Evolutionary conservation across 257 asterid genomes (phyloP), one percentile per base, ranked within the genome.

Genomic region (Petunia axillaris): DNA sequence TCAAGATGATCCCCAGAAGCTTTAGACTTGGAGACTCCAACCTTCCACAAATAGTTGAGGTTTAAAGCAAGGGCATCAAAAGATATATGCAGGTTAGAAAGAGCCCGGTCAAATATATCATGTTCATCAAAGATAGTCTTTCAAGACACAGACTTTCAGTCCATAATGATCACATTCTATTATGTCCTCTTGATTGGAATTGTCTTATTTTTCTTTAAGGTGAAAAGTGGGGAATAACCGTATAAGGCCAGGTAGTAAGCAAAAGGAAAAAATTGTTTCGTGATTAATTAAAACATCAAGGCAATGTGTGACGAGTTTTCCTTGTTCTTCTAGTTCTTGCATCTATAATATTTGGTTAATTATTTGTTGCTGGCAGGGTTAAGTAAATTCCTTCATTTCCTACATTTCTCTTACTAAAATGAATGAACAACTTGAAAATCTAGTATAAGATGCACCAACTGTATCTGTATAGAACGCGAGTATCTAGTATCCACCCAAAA

Each of bases 11-110:
- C 57, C 97, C 98, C 37, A 96, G 87, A 79, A 96, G 94, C 94
- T 90, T 91, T 77, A 91, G 76, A 88, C 99, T 96, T 59, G 98
- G 99, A 67, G 99, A 88, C 82, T 96, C 99, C 98, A 96, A 89
- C 89, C 99, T 96, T 82, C 78, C 85, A 65, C 68, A 86, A 86
- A 64, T 5, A 85, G 66, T 81, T 78, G 46, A 48, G 36, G 83
- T 83, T 81, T 25, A 35, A 62, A 8, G 66, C 15, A 60, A 35
- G 43, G 7, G 67, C 67, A 36, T 36, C 3, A 36, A 15, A 60
- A 60, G 35, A 68, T 25, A 4, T 9, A 4, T 70, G 36, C 10
- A 70, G 41, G 1, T 70, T 25, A 46, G 3, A 70, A 25, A 25
- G 2, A 46, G 9, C 3, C 59, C 25, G 4, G 43, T 46, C 41